Evolutionary conservation across 352 stramenopile genomes (phyloP).

Genomic region (Phytophthora uliginosa): DNA sequence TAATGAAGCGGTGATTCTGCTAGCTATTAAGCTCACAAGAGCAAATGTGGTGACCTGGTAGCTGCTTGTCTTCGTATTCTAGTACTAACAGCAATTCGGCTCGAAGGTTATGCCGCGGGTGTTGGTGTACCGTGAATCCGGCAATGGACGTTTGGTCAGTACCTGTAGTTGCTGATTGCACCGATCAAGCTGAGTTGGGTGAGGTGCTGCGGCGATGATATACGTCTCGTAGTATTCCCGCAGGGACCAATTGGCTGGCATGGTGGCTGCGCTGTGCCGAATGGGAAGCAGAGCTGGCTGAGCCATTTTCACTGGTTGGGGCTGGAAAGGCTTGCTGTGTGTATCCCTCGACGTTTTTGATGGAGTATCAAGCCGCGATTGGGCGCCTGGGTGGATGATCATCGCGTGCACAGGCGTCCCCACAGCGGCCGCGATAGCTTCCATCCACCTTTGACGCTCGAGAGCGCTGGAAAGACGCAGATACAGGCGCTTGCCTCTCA

Average conservation of each 20-base stretch:
- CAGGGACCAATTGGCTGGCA: neutral
- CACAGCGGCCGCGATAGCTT: neutral
- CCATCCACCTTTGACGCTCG: neutral
- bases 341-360: neutral
- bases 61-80: too few species aligned
- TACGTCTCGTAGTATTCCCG: neutral
- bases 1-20: neutral
- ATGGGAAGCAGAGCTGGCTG: neutral
- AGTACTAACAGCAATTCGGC: neutral
- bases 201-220: neutral
- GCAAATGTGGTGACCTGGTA: neutral
- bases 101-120: neutral
- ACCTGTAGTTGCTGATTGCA: neutral
- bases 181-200: neutral
- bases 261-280: neutral
- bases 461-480: neutral
- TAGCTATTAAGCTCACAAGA: conserved; percentile 14
- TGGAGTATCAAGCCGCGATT: neutral
- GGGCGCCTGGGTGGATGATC: neutral
- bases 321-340: neutral
- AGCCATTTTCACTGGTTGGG: neutral
- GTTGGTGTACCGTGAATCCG: neutral
- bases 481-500: neutral
- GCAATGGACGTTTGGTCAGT: neutral
- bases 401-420: neutral